Evolutionary conservation across 306 rosid genomes (phyloP), one percentile per base, ranked within the genome.

Genomic region (Cicer yamashitae): DNA sequence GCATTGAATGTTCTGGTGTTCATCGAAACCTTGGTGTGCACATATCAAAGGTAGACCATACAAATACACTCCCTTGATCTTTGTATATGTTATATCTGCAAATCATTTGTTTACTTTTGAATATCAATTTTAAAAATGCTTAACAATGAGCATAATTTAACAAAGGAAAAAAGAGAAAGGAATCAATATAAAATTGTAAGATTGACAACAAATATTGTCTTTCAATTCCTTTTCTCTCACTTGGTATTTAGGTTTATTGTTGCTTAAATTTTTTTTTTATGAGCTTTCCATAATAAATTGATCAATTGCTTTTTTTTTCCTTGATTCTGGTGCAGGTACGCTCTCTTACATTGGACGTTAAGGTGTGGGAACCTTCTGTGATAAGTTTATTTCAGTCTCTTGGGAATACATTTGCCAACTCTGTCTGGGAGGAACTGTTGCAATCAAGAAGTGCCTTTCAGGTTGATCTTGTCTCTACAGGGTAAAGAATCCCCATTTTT

Each of bases 21-120:
- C 99, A 96, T 75, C 93, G 98, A n/a, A 96, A 96, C 82, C 98
- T 96, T 65, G 99, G 99, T 74, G 99, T 96, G 45, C 98, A 96
- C 86, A 92, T 96, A 84, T 96, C 99, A 38, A 96, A 96, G 99
- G 99, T 92, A 80, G 62, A 56, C 69, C 58, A 30, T 64, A 8
- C 11, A 22, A 81, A 37, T 71, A 46, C 41, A 44, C 39, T 63
- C 57, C 64, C 69, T 53, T 37, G 76, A 52, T 77, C 41, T 6
- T 30, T 51, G 61, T 41, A 64, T 25, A 69, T 61, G 70, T 66
- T 80, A 61, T 39, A 73, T 73, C 34, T 61, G 6, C 39, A n/a
- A 45, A 76, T 11, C 45, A 45, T 48, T 58, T 38, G 60, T 77
- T 47, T 20, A 30, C 18, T 61, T 50, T 53, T 46, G 44, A 68